Conservation (phyloP, 208 protist species). For the Entamoeba invadens region DNA sequence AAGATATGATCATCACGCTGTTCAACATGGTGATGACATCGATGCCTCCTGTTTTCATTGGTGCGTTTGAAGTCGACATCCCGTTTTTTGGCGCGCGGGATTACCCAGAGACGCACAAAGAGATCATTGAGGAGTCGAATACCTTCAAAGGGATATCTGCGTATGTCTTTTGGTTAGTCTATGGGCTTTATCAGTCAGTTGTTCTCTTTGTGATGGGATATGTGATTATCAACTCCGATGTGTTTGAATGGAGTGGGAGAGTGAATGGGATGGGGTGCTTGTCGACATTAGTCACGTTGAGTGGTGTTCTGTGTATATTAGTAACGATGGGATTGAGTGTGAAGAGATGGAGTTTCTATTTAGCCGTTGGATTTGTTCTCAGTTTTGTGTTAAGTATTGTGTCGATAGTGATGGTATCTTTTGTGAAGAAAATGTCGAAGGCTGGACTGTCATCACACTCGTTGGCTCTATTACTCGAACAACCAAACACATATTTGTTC, state of each 20-base stretch:
- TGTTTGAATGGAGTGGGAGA: not conserved
- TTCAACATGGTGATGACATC: not conserved
- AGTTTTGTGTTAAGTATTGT: not conserved
- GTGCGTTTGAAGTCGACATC: not conserved
- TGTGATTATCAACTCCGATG: not conserved
- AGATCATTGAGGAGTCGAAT: not conserved
- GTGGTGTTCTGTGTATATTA: not conserved
- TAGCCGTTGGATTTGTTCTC: not conserved
- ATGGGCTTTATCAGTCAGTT: not conserved
- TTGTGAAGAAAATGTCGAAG: not conserved
- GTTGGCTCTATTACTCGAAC: not conserved
- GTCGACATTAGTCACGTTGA: not conserved
- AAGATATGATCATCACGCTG: not conserved
- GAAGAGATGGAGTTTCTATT: not conserved
- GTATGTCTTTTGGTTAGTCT: not conserved
- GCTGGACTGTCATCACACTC: not conserved
- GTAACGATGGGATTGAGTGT: not conserved
- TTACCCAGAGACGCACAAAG: not conserved
- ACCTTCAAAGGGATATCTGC: not conserved
- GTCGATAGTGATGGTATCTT: not conserved
- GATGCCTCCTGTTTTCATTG: not conserved
- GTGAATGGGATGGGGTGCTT: not conserved
- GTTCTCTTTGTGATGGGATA: not conserved
- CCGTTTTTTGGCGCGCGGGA: not conserved
- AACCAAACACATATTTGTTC: not conserved